Base-by-base conservation (phyloP, 257 asterid species). In the Solanum chmielewskii region DNA sequence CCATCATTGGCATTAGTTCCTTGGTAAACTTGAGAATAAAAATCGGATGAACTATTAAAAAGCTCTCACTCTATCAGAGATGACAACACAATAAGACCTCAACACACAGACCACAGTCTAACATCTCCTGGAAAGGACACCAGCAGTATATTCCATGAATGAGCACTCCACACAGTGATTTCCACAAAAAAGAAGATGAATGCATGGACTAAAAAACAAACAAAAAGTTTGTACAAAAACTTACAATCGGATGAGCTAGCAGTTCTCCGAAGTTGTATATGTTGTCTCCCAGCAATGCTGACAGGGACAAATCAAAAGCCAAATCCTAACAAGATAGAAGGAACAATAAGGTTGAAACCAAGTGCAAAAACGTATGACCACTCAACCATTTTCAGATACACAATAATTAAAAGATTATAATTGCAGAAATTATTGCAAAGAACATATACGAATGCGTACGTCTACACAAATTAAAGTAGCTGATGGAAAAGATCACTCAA, bases 251-350 rank as follows among this genome's bases (percentile, higher is more conserved):
- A 85, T 88, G 90, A 23, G 90, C 90, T 42, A 88, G 90, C 12
- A 88, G 88, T 71, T 88, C 90, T n/a, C 90, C 90, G n/a, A 88
- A 88, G 88, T 88, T 88, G 88, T 88, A 88, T 77, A 88, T 88
- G 74, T 85, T 85, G 69, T 88, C 90, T 62, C 90, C 90, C 83
- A 88, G 83, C 56, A 88, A 74, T 69, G 90, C 90, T 9, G 88
- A 88, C 29, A 88, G 59, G 74, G 90, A 88, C 49, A 88, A 15
- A 85, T 88, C 90, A 41, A 69, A 78, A 3, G 90, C 90, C 84
- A 88, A 85, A 59, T 74, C 82, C 82, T 74, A 74, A 39, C 52
- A 74, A 39, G 9, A 74, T 21, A 39, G 52, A 37, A 21, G 31
- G 52, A 39, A 21, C 82, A 73, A 73, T 73, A 20, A 73, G 81